These are phyloP conservation scores for Marasmius fiardii DNA, from an alignment of 1,284 basidiomycete genomes.

Conservation along the genomic window DNA sequence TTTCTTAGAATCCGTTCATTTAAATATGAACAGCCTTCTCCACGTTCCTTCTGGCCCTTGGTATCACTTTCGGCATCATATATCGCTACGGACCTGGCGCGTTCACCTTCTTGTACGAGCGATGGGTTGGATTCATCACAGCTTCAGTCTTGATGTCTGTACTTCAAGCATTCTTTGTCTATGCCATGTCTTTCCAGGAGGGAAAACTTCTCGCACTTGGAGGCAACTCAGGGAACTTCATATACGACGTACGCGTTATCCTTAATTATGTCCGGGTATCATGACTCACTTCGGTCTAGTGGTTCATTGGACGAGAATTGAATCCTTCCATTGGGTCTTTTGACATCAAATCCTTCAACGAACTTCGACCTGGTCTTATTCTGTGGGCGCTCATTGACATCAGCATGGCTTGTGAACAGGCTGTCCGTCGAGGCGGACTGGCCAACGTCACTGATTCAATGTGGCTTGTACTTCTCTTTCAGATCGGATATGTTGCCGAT, in stretches of 20 bases:
- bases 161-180: constrained; percentile 73
- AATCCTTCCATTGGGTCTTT: constrained; percentile 89
- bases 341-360: constrained; percentile 98
- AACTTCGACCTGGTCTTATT: constrained; percentile 93
- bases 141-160: constrained; percentile 82
- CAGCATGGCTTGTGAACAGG: constrained; percentile 91
- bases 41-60: constrained; percentile 80
- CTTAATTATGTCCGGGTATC: constrained; percentile 5
- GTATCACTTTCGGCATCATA: constrained; percentile 66
- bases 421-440: constrained; percentile 70
- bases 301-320: constrained; percentile 92
- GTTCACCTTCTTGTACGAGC: constrained; percentile 90
- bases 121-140: constrained; percentile 89
- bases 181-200: constrained; percentile 67
- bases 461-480: constrained; percentile 86
- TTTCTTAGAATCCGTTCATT: neutral
- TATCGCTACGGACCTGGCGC: constrained; percentile 71
- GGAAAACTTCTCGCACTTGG: constrained; percentile 82
- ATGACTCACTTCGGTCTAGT: constrained; percentile 79
- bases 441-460: constrained; percentile 83
- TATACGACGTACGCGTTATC: constrained; percentile 80
- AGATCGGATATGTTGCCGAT: constrained; percentile 87
- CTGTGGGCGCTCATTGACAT: constrained; percentile 93
- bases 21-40: constrained; percentile 64
- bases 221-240: constrained; percentile 84